Evolutionary conservation across 768 basidiomycete genomes (phyloP).

Genomic region (Russula dissimulans): DNA sequence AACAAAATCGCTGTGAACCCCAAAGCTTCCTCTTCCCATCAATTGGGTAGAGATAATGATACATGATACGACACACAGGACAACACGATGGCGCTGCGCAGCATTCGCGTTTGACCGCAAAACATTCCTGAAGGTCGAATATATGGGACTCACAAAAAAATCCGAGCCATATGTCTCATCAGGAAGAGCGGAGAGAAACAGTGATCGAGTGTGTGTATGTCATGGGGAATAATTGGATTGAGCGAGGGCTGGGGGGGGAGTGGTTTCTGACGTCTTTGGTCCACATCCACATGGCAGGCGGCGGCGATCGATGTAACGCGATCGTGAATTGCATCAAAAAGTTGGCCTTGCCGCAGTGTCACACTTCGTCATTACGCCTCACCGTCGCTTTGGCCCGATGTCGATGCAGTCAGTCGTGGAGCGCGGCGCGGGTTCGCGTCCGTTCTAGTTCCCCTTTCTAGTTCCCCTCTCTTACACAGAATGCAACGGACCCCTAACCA

Average conservation of each 20-base stretch:
- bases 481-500: too few relatives aligned
- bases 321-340: neutral
- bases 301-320: neutral
- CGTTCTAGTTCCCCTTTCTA: too few relatives aligned
- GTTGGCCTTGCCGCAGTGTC: neutral
- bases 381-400: neutral
- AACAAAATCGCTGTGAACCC: too few relatives aligned
- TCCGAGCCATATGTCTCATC: slow-evolving; percentile 27
- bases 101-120: slow-evolving; percentile 22
- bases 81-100: slow-evolving; percentile 23
- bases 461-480: too few relatives aligned
- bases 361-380: neutral
- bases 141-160: slow-evolving; percentile 21
- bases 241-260: too few relatives aligned
- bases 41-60: too few relatives aligned
- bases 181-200: slow-evolving; percentile 22
- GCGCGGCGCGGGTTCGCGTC: too few relatives aligned
- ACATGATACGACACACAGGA: slow-evolving; percentile 20
- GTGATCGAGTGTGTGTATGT: slow-evolving; percentile 6
- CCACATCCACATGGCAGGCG: neutral
- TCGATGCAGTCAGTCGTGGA: too few relatives aligned
- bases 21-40: too few relatives aligned
- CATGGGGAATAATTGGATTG: too few relatives aligned
- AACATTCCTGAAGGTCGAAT: too few relatives aligned
- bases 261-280: slow-evolving; percentile 6